Percentiles rank a stretch among this genome's conserved stretches.
These are phyloP conservation scores for Dictyophora rubrovolvata DNA, from an alignment of 768 basidiomycete genomes.

Conservation along the genomic window DNA sequence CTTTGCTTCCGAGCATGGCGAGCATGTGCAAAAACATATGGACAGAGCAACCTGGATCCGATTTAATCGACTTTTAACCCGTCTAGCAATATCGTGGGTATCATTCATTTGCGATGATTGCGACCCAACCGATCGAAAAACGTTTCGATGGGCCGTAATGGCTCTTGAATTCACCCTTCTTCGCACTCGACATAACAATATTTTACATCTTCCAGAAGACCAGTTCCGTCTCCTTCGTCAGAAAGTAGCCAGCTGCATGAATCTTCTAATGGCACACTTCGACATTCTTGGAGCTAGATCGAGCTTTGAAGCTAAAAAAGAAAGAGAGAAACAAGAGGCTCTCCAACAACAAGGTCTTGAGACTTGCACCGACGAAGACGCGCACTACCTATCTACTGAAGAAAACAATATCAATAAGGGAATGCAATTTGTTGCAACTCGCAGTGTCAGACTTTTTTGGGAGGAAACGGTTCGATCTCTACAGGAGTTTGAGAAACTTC, in stretches of 20 bases:
- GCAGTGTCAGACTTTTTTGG: slow-evolving; percentile 66
- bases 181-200: slow-evolving; percentile 80
- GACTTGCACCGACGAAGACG: slow-evolving; percentile 39
- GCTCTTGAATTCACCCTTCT: slow-evolving; percentile 88
- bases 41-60: slow-evolving; percentile 58
- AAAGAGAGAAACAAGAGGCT: slow-evolving; percentile 78
- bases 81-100: slow-evolving; percentile 93
- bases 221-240: slow-evolving; percentile 87
- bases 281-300: slow-evolving; percentile 95
- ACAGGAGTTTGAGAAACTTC: slow-evolving; percentile 52
- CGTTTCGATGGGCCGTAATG: slow-evolving; percentile 96
- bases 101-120: slow-evolving; percentile 98
- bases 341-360: slow-evolving; percentile 40
- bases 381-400: slow-evolving; percentile 13
- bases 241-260: slow-evolving; percentile 94
- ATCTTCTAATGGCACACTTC: slow-evolving; percentile 92
- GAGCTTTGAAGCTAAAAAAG: slow-evolving; percentile 75
- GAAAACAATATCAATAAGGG: neutral
- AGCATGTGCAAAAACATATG: slow-evolving; percentile 83
- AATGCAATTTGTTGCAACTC: slow-evolving; percentile 11
- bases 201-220: slow-evolving; percentile 75
- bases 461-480: slow-evolving; percentile 56
- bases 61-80: slow-evolving; percentile 78
- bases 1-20: slow-evolving; percentile 94
- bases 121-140: slow-evolving; percentile 88